These are phyloP conservation scores for Crithidia thermophila DNA, from an alignment of 208 protist genomes.

Conservation along the genomic window DNA sequence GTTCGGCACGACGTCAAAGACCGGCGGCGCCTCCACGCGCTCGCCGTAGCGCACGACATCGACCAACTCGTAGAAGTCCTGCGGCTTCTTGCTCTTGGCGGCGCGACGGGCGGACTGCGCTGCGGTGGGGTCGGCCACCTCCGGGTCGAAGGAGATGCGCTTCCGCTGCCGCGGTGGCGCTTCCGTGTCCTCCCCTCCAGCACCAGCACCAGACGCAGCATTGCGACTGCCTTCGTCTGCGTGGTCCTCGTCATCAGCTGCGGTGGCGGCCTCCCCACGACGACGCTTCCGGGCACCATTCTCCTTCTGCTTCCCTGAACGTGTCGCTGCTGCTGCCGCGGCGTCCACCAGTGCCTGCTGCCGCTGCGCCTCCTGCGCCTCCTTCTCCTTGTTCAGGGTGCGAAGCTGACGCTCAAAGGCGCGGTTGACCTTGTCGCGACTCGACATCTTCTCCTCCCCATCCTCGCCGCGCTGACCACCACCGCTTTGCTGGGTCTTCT, in stretches of 20 bases:
- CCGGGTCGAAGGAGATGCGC: conserved; percentile 52
- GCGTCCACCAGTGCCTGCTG: conserved; percentile 6
- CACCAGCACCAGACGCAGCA: background rate
- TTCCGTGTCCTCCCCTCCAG: background rate
- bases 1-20: conserved; percentile 85
- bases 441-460: background rate
- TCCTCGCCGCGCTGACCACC: conserved; percentile 23
- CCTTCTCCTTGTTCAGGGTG: conserved; percentile 30
- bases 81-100: conserved; percentile 24
- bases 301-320: background rate
- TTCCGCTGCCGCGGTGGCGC: conserved; percentile 37
- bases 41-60: conserved; percentile 88
- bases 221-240: background rate
- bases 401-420: conserved; percentile 50
- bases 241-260: background rate
- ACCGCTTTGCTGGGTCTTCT: conserved; percentile 25
- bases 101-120: conserved; percentile 3
- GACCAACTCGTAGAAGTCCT: conserved; percentile 85
- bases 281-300: conserved; percentile 15
- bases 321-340: background rate
- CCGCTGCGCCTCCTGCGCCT: conserved; percentile 17
- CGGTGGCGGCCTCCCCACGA: background rate
- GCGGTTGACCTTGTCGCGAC: conserved; percentile 29
- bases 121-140: conserved; percentile 26
- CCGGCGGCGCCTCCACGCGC: conserved; percentile 83